Evolutionary conservation across 176 grass and related monocot genomes (phyloP).

Genomic region (Triticum monococcum): DNA sequence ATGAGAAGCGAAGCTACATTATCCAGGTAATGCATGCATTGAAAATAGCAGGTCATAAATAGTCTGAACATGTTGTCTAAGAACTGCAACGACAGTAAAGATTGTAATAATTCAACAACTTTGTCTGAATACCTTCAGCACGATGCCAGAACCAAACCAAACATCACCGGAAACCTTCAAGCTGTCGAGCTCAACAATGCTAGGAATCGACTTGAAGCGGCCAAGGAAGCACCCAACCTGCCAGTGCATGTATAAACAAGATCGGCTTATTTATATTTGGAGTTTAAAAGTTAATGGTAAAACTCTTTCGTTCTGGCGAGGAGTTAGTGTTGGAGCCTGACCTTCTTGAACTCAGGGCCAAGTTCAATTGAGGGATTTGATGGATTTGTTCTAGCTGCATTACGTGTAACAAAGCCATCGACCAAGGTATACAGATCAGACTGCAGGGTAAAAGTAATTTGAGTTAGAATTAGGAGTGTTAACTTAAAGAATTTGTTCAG

Average conservation of each 20-base stretch:
- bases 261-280: background rate
- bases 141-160: constrained; percentile 66
- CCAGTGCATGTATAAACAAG: constrained; percentile 15
- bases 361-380: constrained; percentile 85
- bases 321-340: constrained; percentile 25
- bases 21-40: background rate
- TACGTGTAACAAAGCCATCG: constrained; percentile 85
- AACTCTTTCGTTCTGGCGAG: background rate
- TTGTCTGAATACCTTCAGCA: constrained; percentile 69
- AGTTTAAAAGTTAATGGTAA: background rate
- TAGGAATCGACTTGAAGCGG: constrained; percentile 92
- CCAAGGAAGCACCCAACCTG: constrained; percentile 75
- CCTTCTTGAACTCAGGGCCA: constrained; percentile 96
- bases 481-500: background rate
- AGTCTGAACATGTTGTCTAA: background rate
- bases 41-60: constrained; percentile 14
- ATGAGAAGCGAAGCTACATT: constrained; percentile 1
- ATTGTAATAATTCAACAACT: constrained; percentile 4
- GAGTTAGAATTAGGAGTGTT: background rate
- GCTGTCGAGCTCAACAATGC: constrained; percentile 88
- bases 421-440: constrained; percentile 94
- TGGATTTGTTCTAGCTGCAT: constrained; percentile 62
- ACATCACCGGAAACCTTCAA: constrained; percentile 96
- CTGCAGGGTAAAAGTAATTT: constrained; percentile 33
- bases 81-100: constrained; percentile 1